Conservation (phyloP, 1,284 basidiomycete species). For the Earliella scabrosa region DNA sequence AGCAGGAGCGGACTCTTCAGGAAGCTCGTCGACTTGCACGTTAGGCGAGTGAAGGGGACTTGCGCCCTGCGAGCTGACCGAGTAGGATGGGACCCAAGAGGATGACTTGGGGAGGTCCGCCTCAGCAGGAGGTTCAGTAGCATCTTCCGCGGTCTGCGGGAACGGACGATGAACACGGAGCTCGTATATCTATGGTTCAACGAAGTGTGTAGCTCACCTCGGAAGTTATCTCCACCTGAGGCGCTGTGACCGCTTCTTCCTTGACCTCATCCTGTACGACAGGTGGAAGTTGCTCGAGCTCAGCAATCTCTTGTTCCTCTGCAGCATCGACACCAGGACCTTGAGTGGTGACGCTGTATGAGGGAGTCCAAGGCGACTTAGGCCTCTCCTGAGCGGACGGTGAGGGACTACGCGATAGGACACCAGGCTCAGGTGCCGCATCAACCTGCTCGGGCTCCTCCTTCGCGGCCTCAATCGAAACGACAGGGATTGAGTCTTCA, state of each 20-base stretch:
- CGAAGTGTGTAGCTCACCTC: slow-evolving; percentile 13
- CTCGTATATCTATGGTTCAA: too few relatives aligned
- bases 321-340: slow-evolving; percentile 33
- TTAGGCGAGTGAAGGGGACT: slow-evolving; percentile 26
- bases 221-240: slow-evolving; percentile 18
- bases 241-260: not conserved
- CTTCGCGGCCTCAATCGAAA: slow-evolving; percentile 8
- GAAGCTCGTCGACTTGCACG: slow-evolving; percentile 11
- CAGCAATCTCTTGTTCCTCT: slow-evolving; percentile 32
- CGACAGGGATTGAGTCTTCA: slow-evolving; percentile 11
- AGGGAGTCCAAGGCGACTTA: slow-evolving; percentile 48
- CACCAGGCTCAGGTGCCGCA: not conserved
- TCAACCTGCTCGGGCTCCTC: slow-evolving; percentile 4
- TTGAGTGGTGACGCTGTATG: slow-evolving; percentile 45
- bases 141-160: too few relatives aligned
- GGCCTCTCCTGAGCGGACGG: slow-evolving; percentile 32
- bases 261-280: slow-evolving; percentile 13
- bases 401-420: slow-evolving; percentile 17
- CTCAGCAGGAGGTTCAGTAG: slow-evolving; percentile 1
- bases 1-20: not conserved
- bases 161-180: too few relatives aligned
- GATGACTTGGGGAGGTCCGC: slow-evolving; percentile 19
- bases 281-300: slow-evolving; percentile 29
- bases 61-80: slow-evolving; percentile 37
- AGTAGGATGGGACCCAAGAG: slow-evolving; percentile 44